phyloP scores from a whole-genome alignment of 192 early-diverging fungal species.

The Pilaira anomala region DNA sequence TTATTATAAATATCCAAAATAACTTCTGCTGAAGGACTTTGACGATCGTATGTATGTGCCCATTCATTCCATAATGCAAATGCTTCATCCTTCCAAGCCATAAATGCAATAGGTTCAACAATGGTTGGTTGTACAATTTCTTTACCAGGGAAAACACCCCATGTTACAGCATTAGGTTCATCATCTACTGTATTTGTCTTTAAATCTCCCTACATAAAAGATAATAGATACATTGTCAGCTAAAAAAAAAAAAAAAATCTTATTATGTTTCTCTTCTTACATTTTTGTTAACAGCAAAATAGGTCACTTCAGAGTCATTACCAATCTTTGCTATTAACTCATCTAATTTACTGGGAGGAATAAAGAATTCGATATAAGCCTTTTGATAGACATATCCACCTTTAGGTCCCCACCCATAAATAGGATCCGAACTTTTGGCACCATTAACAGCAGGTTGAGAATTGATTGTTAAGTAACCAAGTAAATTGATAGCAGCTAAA shows the following conservation, averaged over 20 bases:
- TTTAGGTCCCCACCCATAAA: constrained; percentile 95
- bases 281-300: constrained; percentile 81
- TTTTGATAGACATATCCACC: constrained; percentile 98
- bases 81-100: constrained; percentile 98
- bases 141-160: constrained; percentile 98
- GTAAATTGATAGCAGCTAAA: constrained; percentile 67
- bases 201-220: constrained; percentile 73
- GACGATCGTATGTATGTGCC: constrained; percentile 66
- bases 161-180: constrained; percentile 92
- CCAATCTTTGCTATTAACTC: constrained; percentile 70
- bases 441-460: constrained; percentile 97
- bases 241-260: constrained; percentile 3
- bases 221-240: neutral
- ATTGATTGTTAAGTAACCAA: constrained; percentile 91
- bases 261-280: constrained; percentile 26
- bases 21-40: constrained; percentile 47
- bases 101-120: constrained; percentile 87
- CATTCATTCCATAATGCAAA: constrained; percentile 92
- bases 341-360: constrained; percentile 64
- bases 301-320: constrained; percentile 72
- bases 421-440: constrained; percentile 62
- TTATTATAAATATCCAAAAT: constrained; percentile 62
- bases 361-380: constrained; percentile 97
- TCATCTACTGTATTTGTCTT: constrained; percentile 84
- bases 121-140: constrained; percentile 95